phyloP scores from a whole-genome alignment of 2,329 filamentous ascomycete genomes.

The Nothophoma quercina region DNA sequence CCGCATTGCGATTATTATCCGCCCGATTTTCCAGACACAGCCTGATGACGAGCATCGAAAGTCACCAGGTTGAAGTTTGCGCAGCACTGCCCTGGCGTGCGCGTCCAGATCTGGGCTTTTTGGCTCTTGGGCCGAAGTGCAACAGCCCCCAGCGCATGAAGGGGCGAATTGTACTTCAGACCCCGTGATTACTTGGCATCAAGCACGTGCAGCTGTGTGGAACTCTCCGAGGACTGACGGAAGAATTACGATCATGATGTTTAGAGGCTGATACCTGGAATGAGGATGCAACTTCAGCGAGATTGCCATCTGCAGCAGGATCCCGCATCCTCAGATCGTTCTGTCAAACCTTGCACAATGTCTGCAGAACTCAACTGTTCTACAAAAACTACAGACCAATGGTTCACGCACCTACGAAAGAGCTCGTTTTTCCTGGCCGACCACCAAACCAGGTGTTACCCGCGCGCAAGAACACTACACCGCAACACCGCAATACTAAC shows the following conservation, averaged over 20 bases:
- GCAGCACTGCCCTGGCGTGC: slow-evolving; percentile 4
- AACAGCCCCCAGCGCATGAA: not conserved
- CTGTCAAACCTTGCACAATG: not conserved
- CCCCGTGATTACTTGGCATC: slow-evolving; percentile 12
- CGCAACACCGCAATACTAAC: no score
- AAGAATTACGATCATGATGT: slow-evolving; percentile 7
- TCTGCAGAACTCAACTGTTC: not conserved
- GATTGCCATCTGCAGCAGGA: slow-evolving; percentile 10
- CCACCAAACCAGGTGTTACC: no score
- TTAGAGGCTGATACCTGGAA: slow-evolving; percentile 1
- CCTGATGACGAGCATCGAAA: slow-evolving; percentile 5
- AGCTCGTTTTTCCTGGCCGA: no score
- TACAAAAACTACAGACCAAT: not conserved
- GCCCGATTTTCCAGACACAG: slow-evolving; percentile 7
- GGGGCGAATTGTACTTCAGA: not conserved
- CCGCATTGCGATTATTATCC: slow-evolving; percentile 3
- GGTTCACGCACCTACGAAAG: slow-evolving; percentile 12
- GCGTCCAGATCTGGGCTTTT: slow-evolving; percentile 1
- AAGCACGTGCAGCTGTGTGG: slow-evolving; percentile 11
- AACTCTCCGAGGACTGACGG: slow-evolving; percentile 5
- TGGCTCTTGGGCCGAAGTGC: not conserved
- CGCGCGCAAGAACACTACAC: no score
- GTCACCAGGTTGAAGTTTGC: not conserved
- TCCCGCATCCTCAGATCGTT: not conserved
- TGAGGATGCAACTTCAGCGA: slow-evolving; percentile 6